A percentile compares a stretch with the other conserved stretches of the same genome.
Evolutionary conservation across 2,329 filamentous ascomycete species (phyloP).

Genomic region (Penicillium brevicompactum): DNA sequence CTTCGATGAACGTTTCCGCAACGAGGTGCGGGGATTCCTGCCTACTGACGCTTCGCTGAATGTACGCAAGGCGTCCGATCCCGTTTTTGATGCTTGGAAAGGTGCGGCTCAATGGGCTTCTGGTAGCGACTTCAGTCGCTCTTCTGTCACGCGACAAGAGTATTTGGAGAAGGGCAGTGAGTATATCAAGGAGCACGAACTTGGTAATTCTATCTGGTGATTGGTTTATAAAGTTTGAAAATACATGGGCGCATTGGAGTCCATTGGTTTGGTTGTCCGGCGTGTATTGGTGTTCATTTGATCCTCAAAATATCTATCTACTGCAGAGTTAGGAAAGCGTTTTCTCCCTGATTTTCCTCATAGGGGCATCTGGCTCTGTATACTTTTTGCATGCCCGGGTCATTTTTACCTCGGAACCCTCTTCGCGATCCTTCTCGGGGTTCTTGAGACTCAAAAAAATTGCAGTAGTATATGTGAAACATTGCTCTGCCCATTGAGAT

Average conservation of each 20-base stretch:
- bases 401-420: too few relatives aligned
- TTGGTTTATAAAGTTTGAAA: constrained; percentile 1
- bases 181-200: constrained; percentile 70
- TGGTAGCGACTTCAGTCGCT: constrained; percentile 59
- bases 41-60: constrained; percentile 68
- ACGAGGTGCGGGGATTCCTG: constrained; percentile 72
- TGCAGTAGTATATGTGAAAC: too few relatives aligned
- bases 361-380: too few relatives aligned
- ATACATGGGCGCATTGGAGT: constrained; percentile 27
- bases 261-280: constrained; percentile 10
- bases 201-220: constrained; percentile 40
- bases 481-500: too few relatives aligned
- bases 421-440: too few relatives aligned
- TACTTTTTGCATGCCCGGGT: too few relatives aligned
- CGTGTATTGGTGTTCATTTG: constrained; percentile 10
- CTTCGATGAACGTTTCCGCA: constrained; percentile 79
- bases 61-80: constrained; percentile 73
- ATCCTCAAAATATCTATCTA: constrained; percentile 3
- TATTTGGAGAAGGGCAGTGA: constrained; percentile 90
- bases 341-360: neutral
- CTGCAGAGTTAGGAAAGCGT: constrained; percentile 1
- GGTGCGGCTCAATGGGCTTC: constrained; percentile 84
- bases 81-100: constrained; percentile 86
- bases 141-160: constrained; percentile 76
- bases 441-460: too few relatives aligned